These are phyloP conservation scores for Pseudomonodictys pantanalensis DNA, from an alignment of 495 filamentous ascomycete genomes.

Conservation along the genomic window DNA sequence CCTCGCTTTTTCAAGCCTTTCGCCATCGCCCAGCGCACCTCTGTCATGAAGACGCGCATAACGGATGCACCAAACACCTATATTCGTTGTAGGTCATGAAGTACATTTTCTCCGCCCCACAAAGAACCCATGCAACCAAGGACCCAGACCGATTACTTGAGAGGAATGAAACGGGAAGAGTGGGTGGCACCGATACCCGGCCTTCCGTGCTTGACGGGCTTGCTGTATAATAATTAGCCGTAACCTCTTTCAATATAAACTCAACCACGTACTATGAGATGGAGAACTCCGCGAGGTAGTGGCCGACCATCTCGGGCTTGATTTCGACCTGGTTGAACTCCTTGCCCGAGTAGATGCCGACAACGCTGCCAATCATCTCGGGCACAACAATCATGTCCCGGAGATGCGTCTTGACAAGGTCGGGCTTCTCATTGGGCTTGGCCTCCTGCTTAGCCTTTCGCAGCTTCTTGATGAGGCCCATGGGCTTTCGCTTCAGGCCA, in stretches of 20 bases:
- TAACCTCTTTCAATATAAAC: not conserved
- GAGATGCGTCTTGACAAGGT: slow-evolving; percentile 97
- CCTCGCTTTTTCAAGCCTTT: not conserved
- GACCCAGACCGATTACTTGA: slow-evolving; percentile 67
- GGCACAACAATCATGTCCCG: slow-evolving; percentile 99
- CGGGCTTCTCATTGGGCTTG: slow-evolving; percentile 99
- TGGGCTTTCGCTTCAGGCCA: slow-evolving; percentile 98
- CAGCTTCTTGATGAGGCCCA: slow-evolving; percentile 99
- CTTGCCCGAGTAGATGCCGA: slow-evolving; percentile 99
- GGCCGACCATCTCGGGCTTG: slow-evolving; percentile 99
- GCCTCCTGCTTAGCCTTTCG: slow-evolving; percentile 99
- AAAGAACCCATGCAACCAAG: slow-evolving; percentile 34
- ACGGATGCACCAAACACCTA: slow-evolving; percentile 28
- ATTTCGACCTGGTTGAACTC: slow-evolving; percentile 99
- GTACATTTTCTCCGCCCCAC: slow-evolving; percentile 23
- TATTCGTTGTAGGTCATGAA: slow-evolving; percentile 31
- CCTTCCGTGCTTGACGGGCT: slow-evolving; percentile 99
- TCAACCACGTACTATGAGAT: slow-evolving; percentile 87
- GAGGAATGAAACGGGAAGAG: slow-evolving; percentile 99
- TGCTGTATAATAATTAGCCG: slow-evolving; percentile 59
- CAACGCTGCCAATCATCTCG: slow-evolving; percentile 97
- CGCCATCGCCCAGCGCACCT: not conserved
- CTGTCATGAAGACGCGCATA: slow-evolving; percentile 1
- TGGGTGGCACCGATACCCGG: slow-evolving; percentile 99
- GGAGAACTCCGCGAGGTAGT: slow-evolving; percentile 98